phyloP scores from a whole-genome alignment of 2,329 filamentous ascomycete species.

The Grosmannia clavigera region DNA sequence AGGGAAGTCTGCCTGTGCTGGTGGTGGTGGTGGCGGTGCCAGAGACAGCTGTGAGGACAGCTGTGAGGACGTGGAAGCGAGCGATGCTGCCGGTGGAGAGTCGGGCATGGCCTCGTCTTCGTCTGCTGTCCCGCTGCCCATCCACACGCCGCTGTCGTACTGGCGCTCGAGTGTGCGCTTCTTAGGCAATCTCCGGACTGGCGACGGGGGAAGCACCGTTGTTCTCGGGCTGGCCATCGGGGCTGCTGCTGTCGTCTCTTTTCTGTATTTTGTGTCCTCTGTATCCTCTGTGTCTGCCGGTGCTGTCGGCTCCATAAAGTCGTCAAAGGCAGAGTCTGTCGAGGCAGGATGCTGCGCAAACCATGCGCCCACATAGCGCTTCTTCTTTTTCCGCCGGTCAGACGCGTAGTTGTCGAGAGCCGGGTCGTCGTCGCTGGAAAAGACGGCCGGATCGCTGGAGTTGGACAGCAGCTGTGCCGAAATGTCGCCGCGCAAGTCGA shows the following conservation, averaged over 20 bases:
- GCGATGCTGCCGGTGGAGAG: background rate
- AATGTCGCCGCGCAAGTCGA: constrained; percentile 1
- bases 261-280: background rate
- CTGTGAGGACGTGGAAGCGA: constrained; percentile 44
- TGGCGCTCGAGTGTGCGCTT: constrained; percentile 46
- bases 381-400: constrained; percentile 41
- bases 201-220: constrained; percentile 2
- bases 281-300: background rate
- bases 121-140: constrained; percentile 41
- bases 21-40: constrained; percentile 32
- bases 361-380: constrained; percentile 54
- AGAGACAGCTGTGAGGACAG: constrained; percentile 52
- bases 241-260: background rate
- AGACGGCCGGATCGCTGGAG: constrained; percentile 59
- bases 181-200: constrained; percentile 20
- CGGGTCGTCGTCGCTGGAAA: constrained; percentile 61
- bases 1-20: constrained; percentile 12
- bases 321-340: constrained; percentile 11
- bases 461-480: constrained; percentile 30
- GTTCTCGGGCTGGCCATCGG: background rate
- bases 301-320: background rate
- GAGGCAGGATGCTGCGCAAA: constrained; percentile 37
- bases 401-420: constrained; percentile 49
- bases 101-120: constrained; percentile 18
- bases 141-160: constrained; percentile 53